A percentile compares a stretch with the other conserved stretches of the same genome.
Conservation (phyloP, 495 filamentous ascomycete species). For the Choiromyces venosus region DNA sequence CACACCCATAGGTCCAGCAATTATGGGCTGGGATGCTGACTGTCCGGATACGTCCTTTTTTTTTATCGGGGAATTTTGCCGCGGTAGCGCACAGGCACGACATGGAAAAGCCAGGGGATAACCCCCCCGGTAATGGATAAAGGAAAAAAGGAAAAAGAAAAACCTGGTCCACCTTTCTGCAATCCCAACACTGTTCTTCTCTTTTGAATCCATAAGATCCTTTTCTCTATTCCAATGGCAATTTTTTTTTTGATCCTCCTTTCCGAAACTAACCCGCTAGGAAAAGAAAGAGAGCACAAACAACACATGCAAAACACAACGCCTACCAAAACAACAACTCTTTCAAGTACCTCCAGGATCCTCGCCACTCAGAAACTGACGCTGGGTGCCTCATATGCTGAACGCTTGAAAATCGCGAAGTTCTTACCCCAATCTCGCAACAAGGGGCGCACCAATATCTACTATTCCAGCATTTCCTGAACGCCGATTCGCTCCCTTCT, state of each 20-base stretch:
- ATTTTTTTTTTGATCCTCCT: background rate
- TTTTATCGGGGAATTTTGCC: background rate
- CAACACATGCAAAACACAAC: background rate
- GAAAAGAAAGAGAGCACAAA: background rate
- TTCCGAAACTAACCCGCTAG: background rate
- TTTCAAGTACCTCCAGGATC: background rate
- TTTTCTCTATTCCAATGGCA: background rate
- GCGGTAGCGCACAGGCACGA: background rate
- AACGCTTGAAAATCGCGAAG: background rate
- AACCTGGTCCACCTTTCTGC: background rate
- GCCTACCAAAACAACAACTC: background rate
- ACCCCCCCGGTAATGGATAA: background rate
- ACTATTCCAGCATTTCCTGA: slow-evolving; percentile 41
- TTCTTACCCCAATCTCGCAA: background rate
- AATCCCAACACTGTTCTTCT: background rate
- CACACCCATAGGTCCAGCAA: background rate
- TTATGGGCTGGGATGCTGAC: background rate
- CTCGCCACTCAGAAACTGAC: background rate
- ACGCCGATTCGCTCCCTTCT: slow-evolving; percentile 41
- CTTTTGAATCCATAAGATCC: background rate
- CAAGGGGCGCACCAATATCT: background rate
- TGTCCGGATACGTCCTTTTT: background rate
- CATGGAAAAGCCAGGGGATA: background rate
- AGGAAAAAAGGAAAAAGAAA: background rate
- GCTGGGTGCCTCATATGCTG: background rate